These are phyloP conservation scores for Globomyces sp. DNA, from an alignment of 371 early-diverging fungal genomes.

Conservation along the genomic window DNA sequence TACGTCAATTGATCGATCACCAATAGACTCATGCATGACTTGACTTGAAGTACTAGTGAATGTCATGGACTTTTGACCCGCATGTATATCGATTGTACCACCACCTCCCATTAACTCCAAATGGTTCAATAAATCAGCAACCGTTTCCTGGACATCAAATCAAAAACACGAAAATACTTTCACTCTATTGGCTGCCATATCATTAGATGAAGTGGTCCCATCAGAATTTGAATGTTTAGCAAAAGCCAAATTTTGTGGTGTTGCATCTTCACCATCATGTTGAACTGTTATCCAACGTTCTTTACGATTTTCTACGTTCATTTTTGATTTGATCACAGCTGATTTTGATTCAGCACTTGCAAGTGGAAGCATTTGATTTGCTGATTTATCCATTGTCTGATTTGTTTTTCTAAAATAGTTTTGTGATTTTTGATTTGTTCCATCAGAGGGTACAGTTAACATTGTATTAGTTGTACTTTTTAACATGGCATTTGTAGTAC, in stretches of 20 bases:
- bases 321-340: not conserved
- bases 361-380: not conserved
- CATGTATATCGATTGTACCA: constrained; percentile 38
- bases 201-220: constrained; percentile 6
- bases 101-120: constrained; percentile 38
- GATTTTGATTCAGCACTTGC: constrained; percentile 1
- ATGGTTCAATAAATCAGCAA: constrained; percentile 46
- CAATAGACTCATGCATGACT: constrained; percentile 31
- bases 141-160: constrained; percentile 36
- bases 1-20: constrained; percentile 30
- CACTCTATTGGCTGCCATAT: constrained; percentile 4
- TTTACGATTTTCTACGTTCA: constrained; percentile 10
- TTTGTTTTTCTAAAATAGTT: too few species aligned
- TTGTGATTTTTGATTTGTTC: too few species aligned
- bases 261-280: constrained; percentile 8
- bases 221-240: not conserved
- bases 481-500: too few species aligned
- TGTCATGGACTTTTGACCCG: constrained; percentile 28
- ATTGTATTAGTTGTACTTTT: too few species aligned
- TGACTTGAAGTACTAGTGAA: constrained; percentile 31
- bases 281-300: not conserved
- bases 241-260: not conserved
- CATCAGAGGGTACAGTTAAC: too few species aligned
- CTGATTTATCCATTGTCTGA: not conserved
- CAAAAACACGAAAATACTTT: not conserved